Percentiles rank a stretch among this genome's conserved stretches.
Conservation (phyloP, 1,139 yeast genomes). For the Suhomyces maxii region DNA sequence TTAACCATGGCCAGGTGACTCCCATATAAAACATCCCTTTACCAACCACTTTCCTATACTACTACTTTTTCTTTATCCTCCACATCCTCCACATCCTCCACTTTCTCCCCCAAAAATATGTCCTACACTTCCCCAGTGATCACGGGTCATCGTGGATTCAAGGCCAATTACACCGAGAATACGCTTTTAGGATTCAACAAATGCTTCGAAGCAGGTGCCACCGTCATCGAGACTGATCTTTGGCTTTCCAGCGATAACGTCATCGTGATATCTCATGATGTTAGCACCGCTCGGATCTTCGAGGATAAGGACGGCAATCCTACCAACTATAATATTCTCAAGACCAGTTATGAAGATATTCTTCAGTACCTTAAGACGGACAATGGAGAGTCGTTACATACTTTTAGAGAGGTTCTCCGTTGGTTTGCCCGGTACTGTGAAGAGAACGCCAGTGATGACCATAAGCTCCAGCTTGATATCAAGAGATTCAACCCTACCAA, state of each 20-base stretch:
- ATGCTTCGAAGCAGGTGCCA: constrained; percentile 70
- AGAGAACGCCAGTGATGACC: constrained; percentile 17
- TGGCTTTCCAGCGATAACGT: constrained; percentile 75
- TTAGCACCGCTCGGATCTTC: constrained; percentile 59
- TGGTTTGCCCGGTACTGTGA: constrained; percentile 53
- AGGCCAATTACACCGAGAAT: constrained; percentile 73
- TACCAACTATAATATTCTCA: constrained; percentile 40
- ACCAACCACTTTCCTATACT: no score
- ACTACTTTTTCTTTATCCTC: no score
- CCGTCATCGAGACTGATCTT: constrained; percentile 78
- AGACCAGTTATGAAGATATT: constrained; percentile 37
- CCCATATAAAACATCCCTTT: no score
- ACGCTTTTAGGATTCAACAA: constrained; percentile 70
- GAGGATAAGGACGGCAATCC: constrained; percentile 45
- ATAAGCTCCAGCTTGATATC: constrained; percentile 74
- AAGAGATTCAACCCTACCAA: constrained; percentile 68
- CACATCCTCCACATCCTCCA: neutral
- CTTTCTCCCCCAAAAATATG: neutral
- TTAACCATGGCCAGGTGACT: no score
- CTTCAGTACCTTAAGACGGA: constrained; percentile 56
- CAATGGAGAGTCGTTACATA: constrained; percentile 60
- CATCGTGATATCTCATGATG: constrained; percentile 76
- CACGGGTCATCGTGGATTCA: constrained; percentile 53
- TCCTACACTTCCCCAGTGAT: constrained; percentile 29
- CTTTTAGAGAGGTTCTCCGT: constrained; percentile 56